Evolutionary conservation across 768 basidiomycete species (phyloP).

Genomic region (Rhodotorula sphaerocarpa): DNA sequence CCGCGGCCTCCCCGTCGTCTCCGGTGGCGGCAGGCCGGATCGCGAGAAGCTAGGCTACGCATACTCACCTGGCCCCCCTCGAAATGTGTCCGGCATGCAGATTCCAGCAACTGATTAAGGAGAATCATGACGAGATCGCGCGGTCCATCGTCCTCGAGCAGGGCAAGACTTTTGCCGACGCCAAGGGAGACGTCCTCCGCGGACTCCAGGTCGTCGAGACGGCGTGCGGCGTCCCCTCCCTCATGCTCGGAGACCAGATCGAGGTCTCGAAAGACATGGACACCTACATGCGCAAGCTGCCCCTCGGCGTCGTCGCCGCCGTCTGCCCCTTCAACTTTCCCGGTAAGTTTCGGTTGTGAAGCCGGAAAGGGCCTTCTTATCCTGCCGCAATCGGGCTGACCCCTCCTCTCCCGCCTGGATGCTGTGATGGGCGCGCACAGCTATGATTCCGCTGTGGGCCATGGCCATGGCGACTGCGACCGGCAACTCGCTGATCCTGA

Average conservation of each 20-base stretch:
- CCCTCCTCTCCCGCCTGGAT: neutral
- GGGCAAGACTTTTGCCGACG: conserved; percentile 89
- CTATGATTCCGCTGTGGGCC: conserved; percentile 93
- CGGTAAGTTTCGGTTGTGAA: no score
- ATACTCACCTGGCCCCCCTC: no score
- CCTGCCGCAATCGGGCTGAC: neutral
- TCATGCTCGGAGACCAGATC: conserved; percentile 78
- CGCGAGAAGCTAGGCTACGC: neutral
- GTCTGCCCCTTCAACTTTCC: conserved; percentile 54
- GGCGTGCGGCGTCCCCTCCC: conserved; percentile 70
- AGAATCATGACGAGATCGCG: conserved; percentile 77
- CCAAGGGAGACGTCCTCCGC: conserved; percentile 86
- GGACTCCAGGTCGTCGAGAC: conserved; percentile 54
- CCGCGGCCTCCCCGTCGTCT: neutral
- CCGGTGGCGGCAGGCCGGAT: neutral
- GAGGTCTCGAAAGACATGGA: conserved; percentile 93
- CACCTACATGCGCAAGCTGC: conserved; percentile 71
- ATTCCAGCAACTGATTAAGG: conserved; percentile 74
- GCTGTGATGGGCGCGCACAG: no score
- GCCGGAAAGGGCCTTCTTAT: neutral
- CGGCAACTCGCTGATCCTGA: conserved; percentile 88
- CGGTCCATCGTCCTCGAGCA: conserved; percentile 51
- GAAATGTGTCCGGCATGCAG: conserved; percentile 47
- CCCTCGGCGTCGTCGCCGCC: conserved; percentile 72
- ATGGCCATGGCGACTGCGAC: conserved; percentile 71